Conservation (phyloP, 441 rosid genomes). For the Erodium moschatum region DNA sequence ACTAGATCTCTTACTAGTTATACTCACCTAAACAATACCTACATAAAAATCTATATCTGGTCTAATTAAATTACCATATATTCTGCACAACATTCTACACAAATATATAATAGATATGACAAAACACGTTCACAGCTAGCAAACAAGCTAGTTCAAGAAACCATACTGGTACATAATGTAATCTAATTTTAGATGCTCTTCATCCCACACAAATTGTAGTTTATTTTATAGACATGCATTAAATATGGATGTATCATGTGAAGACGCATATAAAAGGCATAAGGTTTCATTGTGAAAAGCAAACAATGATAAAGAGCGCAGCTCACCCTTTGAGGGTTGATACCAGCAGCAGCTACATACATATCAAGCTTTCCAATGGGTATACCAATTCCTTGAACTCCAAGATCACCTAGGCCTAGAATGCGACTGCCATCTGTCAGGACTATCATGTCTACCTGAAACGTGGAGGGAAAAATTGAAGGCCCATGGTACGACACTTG, state of each 20-base stretch:
- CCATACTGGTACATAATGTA: too few relatives aligned
- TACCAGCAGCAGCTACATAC: constrained; percentile 94
- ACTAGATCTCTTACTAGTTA: too few relatives aligned
- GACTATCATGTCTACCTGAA: constrained; percentile 96
- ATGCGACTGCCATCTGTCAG: constrained; percentile 94
- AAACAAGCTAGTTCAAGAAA: too few relatives aligned
- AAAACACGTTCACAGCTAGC: too few relatives aligned
- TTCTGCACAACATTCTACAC: too few relatives aligned
- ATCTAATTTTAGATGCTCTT: too few relatives aligned
- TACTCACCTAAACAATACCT: too few relatives aligned
- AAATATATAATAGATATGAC: too few relatives aligned
- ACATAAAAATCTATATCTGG: too few relatives aligned
- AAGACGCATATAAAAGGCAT: neutral
- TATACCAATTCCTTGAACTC: constrained; percentile 95
- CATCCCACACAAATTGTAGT: too few relatives aligned
- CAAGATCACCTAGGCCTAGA: constrained; percentile 97
- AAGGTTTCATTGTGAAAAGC: neutral
- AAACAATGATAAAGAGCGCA: constrained; percentile 7
- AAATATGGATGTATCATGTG: neutral
- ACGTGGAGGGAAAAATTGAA: constrained; percentile 13
- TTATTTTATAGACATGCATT: too few relatives aligned
- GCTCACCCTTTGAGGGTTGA: constrained; percentile 71
- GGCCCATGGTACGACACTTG: neutral
- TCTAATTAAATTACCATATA: too few relatives aligned
- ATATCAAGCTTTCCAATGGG: constrained; percentile 95